These are phyloP conservation scores for Ophiosphaerella herpotricha DNA, from an alignment of 2,329 filamentous ascomycete genomes.

Conservation along the genomic window DNA sequence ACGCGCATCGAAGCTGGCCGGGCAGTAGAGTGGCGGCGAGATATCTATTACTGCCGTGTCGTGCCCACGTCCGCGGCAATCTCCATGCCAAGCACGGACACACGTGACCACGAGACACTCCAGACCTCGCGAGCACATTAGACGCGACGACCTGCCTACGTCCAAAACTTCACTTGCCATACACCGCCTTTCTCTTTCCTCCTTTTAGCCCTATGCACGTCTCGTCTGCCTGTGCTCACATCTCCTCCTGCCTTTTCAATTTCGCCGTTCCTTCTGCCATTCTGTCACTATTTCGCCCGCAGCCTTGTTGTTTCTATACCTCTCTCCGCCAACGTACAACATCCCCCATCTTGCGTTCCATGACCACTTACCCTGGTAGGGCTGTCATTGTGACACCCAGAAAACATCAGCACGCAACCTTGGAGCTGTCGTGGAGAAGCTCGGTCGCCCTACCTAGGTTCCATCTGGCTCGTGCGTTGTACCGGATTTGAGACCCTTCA, in stretches of 20 bases:
- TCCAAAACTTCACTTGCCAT: too few relatives aligned
- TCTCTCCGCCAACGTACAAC: slow-evolving; percentile 4
- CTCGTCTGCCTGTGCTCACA: neutral
- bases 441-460: slow-evolving; percentile 12
- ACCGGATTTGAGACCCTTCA: slow-evolving; percentile 31
- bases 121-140: neutral
- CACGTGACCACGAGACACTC: slow-evolving; percentile 16
- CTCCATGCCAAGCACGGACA: slow-evolving; percentile 20
- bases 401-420: neutral
- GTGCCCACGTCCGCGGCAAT: slow-evolving; percentile 10
- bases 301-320: slow-evolving; percentile 14
- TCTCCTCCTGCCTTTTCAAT: slow-evolving; percentile 5
- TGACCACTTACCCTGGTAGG: neutral
- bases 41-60: slow-evolving; percentile 5
- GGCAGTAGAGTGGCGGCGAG: slow-evolving; percentile 13
- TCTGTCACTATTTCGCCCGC: slow-evolving; percentile 15
- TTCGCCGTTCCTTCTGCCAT: slow-evolving; percentile 11
- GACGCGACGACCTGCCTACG: too few relatives aligned
- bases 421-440: slow-evolving; percentile 4
- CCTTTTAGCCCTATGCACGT: neutral
- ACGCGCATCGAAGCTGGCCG: slow-evolving; percentile 33
- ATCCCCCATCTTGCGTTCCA: neutral
- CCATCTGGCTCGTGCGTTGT: slow-evolving; percentile 33
- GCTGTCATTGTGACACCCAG: neutral
- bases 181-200: neutral